phyloP scores from a whole-genome alignment of 768 basidiomycete species.

The Crepidotus variabilis region DNA sequence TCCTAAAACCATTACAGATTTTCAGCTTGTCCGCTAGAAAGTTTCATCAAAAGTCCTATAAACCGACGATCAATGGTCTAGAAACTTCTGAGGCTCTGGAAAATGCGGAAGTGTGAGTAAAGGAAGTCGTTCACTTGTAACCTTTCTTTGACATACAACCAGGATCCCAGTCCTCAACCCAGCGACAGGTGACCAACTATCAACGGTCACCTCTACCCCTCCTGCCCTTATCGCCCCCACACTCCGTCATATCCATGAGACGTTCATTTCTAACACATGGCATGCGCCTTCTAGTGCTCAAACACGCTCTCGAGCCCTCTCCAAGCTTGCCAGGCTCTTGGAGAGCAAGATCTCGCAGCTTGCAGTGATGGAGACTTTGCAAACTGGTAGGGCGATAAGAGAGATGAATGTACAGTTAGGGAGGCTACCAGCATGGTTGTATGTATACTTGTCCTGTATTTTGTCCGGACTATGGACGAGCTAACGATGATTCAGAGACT shows the following conservation, averaged over 20 bases:
- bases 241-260: slow-evolving; percentile 51
- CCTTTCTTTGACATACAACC: background rate
- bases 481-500: slow-evolving; percentile 45
- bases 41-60: slow-evolving; percentile 4
- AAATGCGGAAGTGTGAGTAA: slow-evolving; percentile 18
- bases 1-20: background rate
- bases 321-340: slow-evolving; percentile 59
- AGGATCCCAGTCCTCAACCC: slow-evolving; percentile 64
- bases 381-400: slow-evolving; percentile 78
- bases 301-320: slow-evolving; percentile 61
- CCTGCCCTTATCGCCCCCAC: slow-evolving; percentile 46
- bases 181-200: slow-evolving; percentile 49
- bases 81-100: background rate
- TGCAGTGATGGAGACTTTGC: slow-evolving; percentile 63
- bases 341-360: slow-evolving; percentile 55
- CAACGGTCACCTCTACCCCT: slow-evolving; percentile 54
- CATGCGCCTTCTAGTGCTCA: slow-evolving; percentile 50
- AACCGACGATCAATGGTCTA: background rate
- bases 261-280: slow-evolving; percentile 70
- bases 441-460: slow-evolving; percentile 20
- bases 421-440: slow-evolving; percentile 87
- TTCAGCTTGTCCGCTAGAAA: background rate
- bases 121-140: background rate
- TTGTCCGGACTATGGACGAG: background rate
- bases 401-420: slow-evolving; percentile 81